Evolutionary conservation across 1,139 yeast genomes (phyloP), one percentile per base, ranked within the genome.

Genomic region (Suhomyces bribrorum): DNA sequence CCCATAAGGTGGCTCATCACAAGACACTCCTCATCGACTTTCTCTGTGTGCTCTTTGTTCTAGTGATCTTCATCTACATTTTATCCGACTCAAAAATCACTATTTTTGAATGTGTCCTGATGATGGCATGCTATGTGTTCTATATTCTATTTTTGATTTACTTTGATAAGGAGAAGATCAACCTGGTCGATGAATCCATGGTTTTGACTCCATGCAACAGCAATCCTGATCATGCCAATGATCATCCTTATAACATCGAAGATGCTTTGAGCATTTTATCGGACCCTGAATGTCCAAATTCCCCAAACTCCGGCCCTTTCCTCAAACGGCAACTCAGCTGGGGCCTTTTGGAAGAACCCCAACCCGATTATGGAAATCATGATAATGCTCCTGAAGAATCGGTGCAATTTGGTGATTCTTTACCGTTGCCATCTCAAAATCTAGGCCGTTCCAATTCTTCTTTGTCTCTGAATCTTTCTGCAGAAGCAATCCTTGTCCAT

Each of bases 21-120:
- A 52, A 50, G 24, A 42, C 49, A 13, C 37, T 68, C n/a, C 34
- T 64, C 13, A 42, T 59, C 16, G 73, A 69, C 40, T 56, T 67
- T 38, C 39, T 53, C 3, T 68, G 70, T 63, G 62, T 69, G 5
- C 49, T 65, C 12, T 37, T 39, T 17, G 59, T 75, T 13, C 57
- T 78, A 5, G 35, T 61, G 1, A 40, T 75, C 3, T 66, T 78
- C 28, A 57, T 72, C 38, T 57, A 57, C 37, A 72, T 79, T 34
- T 49, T 81, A 11, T 57, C 65, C 4, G 86, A 81, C 56, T 80
- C 79, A 6, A 61, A 63, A 40, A 64, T 81, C 25, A 73, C 76
- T 20, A 37, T 64, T 4, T 37, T 52, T 11, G 86, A 81, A 49
- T 74, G 81, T 39, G 27, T 62, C 2, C 30, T 59, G 1, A 73